Percentiles rank a stretch among this genome's conserved stretches.
Evolutionary conservation across 345 rosid species (phyloP).

Genomic region (Mercurialis annua): DNA sequence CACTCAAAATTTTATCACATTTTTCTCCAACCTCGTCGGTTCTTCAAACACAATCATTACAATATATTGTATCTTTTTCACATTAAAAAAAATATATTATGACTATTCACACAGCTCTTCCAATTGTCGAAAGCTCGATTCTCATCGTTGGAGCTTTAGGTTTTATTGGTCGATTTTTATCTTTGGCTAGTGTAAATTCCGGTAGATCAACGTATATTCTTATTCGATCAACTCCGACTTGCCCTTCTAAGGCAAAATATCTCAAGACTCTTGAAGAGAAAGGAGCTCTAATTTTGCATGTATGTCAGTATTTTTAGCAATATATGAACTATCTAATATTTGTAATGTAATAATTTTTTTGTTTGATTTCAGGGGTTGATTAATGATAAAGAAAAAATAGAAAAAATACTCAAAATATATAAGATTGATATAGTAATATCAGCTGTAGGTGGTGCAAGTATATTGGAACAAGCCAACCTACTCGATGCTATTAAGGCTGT

Average conservation of each 20-base stretch:
- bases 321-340: no score
- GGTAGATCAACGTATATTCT: slow-evolving; percentile 57
- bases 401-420: slow-evolving; percentile 41
- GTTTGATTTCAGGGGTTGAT: slow-evolving; percentile 37
- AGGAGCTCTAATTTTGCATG: slow-evolving; percentile 48
- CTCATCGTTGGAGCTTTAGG: slow-evolving; percentile 62
- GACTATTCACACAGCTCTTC: slow-evolving; percentile 22
- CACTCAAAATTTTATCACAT: neutral
- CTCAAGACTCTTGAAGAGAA: slow-evolving; percentile 38
- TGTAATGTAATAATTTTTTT: no score
- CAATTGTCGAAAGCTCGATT: slow-evolving; percentile 32
- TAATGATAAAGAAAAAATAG: slow-evolving; percentile 41
- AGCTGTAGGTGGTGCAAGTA: slow-evolving; percentile 36
- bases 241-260: slow-evolving; percentile 29
- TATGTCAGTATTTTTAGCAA: neutral
- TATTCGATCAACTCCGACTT: slow-evolving; percentile 27
- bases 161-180: slow-evolving; percentile 54
- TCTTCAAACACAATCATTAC: neutral
- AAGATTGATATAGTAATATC: slow-evolving; percentile 62
- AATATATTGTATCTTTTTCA: neutral
- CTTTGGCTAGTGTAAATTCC: slow-evolving; percentile 49
- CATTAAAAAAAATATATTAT: slow-evolving; percentile 11
- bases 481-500: slow-evolving; percentile 51
- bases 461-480: slow-evolving; percentile 43
- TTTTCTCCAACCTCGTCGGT: neutral